A percentile compares a stretch with the other conserved stretches of the same genome.
Evolutionary conservation across 2,329 filamentous ascomycete genomes (phyloP).

Genomic region (Hypoxylon sp.): DNA sequence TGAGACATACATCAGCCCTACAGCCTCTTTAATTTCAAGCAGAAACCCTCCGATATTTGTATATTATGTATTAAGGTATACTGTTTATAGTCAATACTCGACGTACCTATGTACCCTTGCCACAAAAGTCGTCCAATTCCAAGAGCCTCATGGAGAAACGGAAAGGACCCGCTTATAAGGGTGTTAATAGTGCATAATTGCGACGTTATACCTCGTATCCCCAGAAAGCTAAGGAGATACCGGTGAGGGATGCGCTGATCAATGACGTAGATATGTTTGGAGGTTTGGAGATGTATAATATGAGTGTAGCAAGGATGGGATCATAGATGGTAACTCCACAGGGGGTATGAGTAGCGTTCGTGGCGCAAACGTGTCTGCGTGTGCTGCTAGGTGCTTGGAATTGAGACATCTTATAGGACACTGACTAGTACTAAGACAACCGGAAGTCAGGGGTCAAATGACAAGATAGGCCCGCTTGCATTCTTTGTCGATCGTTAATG

Average conservation of each 20-base stretch:
- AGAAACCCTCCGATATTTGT: conserved; percentile 3
- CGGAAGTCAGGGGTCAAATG: conserved; percentile 16
- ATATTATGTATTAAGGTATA: too few species aligned
- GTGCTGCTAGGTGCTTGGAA: conserved; percentile 4
- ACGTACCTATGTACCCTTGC: too few species aligned
- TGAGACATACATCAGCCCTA: conserved; percentile 24
- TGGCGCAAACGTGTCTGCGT: conserved; percentile 27
- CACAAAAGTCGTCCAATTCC: too few species aligned
- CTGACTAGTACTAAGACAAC: conserved; percentile 11
- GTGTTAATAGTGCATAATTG: conserved; percentile 4
- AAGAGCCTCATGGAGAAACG: not conserved
- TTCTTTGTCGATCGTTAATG: not conserved
- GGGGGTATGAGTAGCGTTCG: conserved; percentile 20
- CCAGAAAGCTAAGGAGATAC: not conserved
- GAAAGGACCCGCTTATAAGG: not conserved
- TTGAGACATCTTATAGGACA: conserved; percentile 17
- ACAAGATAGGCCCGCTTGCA: conserved; percentile 13
- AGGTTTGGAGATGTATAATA: not conserved
- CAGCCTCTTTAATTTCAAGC: not conserved
- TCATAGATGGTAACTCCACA: not conserved
- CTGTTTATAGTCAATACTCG: not conserved
- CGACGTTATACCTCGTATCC: conserved; percentile 13
- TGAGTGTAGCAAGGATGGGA: not conserved
- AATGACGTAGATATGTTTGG: conserved; percentile 12
- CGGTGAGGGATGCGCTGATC: not conserved